Evolutionary conservation across 805 yeast species (phyloP), one percentile per base, ranked within the genome.

Genomic region (Cephaloascus fragrans): DNA sequence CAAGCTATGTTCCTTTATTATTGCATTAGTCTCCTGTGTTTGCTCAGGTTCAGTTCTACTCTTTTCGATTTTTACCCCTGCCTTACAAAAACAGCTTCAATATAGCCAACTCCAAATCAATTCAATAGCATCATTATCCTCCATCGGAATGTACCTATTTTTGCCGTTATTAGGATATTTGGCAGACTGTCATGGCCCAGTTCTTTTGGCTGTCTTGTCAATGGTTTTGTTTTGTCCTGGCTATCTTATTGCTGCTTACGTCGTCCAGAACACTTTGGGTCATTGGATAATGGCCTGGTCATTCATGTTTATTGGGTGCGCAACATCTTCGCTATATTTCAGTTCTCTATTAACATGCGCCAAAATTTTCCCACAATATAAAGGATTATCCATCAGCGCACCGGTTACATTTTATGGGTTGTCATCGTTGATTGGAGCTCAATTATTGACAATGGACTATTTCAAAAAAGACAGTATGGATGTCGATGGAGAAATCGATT

Each of bases 391-490:
- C 26, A 86, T 90, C 34, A 82, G 94, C 39, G 71, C 83, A 35
- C 98, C 98, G 0, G 89, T 90, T 2, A 75, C 95, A 1, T 82
- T 82, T 45, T 89, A 83, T 56, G 98, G 97, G 1, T 51, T 87
- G 23, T 82, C 95, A 4, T 75, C 95, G 2, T 63, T 93, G 40
- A 57, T 89, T 36, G 82, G 84, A 3, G 72, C 95, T 0, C 88
- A 79, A 53, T 52, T 75, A 35, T 57, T 75, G 53, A 73, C 68
- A 42, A 52, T 69, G 18, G 45, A 47, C 5, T 62, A 57, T 53
- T 64, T 78, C 48, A 44, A 43, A 36, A 46, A 45, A 59, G 37
- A 50, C 12, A 6, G 12, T 23, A 8, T 44, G 18, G 28, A 44
- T 3, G 46, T 44, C 1, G 43, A 39, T 12, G 43, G 44, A 17